Base-by-base conservation (phyloP, 306 rosid genomes). In the barrel medic (Medicago truncatula) region DNA sequence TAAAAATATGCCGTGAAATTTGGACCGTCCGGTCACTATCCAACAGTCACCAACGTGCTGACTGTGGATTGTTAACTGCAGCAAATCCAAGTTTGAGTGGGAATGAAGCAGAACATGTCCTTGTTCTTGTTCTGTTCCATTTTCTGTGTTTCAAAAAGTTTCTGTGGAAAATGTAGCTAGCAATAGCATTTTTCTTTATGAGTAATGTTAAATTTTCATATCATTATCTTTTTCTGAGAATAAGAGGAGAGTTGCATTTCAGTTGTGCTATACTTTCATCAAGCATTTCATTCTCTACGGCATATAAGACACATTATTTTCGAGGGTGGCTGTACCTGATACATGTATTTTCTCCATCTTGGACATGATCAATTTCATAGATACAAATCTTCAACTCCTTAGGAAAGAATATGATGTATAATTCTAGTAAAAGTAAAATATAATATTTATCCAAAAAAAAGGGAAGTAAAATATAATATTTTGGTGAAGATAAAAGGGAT, bases 101-200 rank as follows among this genome's bases (percentile, higher is more conserved):
- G 18, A 59, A 64, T 15, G 59, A 70, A 62, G 25, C 36, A 54
- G 59, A 71, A 58, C 50, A 15, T 73, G 62, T 65, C 11, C 62
- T 43, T 80, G 63, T 73, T 84, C 71, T 68, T 84, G 6, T 66
- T 72, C 13, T 59, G 80, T 73, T 84, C 67, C 56, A 49, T 52
- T 65, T 75, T 75, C 83, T 80, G 14, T 78, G 74, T 49, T 71
- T 56, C 83, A 74, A 77, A 54, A 54, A 64, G 54, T 70, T 61
- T 74, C 10, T 17, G 43, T 74, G 14, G 18, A 67, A 81, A 81
- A 69, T 69, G 73, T 54, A 69, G 80, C 83, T 54, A 68, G 40
- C 52, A 6, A 80, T 54, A 68, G 40, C 52, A 6, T 43, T 77
- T 80, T 67, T 40, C 59, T 61, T 56, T 74, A 4, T 57, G 46